A percentile compares a stretch with the other conserved stretches of the same genome.
These are phyloP conservation scores for Apostasia shenzhenica DNA, from an alignment of 106 monocot genomes.

Conservation along the genomic window DNA sequence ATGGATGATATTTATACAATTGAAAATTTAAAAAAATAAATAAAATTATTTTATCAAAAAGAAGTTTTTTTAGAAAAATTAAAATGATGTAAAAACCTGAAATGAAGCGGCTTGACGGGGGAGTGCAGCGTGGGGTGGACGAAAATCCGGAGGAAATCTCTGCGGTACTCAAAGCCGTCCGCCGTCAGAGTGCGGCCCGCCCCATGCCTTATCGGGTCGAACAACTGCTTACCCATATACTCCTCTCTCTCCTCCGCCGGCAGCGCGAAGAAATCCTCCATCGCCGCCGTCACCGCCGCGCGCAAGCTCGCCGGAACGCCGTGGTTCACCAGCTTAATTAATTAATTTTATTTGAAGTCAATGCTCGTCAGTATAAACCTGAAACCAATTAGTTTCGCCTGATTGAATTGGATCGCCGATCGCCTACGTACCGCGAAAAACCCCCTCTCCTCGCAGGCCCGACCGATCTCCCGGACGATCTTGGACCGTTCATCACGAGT, in stretches of 20 bases:
- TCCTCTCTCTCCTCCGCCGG: constrained; percentile 44
- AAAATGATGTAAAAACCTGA: constrained; percentile 21
- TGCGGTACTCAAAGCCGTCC: constrained; percentile 44
- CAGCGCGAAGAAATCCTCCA: constrained; percentile 18
- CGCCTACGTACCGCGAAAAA: constrained; percentile 49
- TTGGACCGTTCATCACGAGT: constrained; percentile 18
- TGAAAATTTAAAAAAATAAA: too few species aligned
- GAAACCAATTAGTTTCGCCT: too few species aligned
- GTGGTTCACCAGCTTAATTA: constrained; percentile 32
- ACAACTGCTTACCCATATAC: constrained; percentile 19
- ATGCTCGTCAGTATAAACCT: background rate
- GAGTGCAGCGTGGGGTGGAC: constrained; percentile 47
- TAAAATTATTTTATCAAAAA: too few species aligned
- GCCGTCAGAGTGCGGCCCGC: constrained; percentile 39
- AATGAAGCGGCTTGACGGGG: constrained; percentile 35
- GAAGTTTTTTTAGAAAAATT: too few species aligned
- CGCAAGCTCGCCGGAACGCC: constrained; percentile 23
- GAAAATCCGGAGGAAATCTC: constrained; percentile 52
- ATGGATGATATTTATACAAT: too few species aligned
- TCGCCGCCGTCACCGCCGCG: constrained; percentile 3
- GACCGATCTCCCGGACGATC: constrained; percentile 23
- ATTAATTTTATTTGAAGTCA: background rate
- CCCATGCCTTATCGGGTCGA: constrained; percentile 50
- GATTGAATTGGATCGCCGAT: too few species aligned
- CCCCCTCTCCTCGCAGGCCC: constrained; percentile 61